phyloP scores from a whole-genome alignment of 2,329 filamentous ascomycete species.

The Trichoderma citrinoviride region DNA sequence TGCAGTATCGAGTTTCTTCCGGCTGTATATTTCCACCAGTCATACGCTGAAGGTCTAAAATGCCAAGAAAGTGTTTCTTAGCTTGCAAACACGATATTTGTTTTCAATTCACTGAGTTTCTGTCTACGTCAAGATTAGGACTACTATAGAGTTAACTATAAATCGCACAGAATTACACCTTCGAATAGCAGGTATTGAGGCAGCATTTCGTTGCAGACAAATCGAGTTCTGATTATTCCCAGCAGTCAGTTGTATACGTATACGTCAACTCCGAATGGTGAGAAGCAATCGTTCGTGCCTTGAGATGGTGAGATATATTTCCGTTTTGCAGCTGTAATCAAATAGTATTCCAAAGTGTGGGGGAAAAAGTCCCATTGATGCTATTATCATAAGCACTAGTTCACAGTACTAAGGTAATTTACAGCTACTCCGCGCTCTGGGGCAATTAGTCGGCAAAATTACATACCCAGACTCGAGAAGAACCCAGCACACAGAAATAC shows the following conservation, averaged over 20 bases:
- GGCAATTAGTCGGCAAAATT: neutral
- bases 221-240: neutral
- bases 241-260: neutral
- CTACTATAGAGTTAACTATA: neutral
- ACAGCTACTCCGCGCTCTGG: neutral
- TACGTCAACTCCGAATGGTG: neutral
- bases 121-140: neutral
- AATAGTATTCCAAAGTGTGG: neutral
- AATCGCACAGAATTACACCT: neutral
- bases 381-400: neutral
- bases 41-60: neutral
- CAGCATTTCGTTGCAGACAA: neutral
- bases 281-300: neutral
- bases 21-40: neutral
- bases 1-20: neutral
- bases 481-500: neutral
- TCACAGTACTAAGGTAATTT: neutral
- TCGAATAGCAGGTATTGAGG: neutral
- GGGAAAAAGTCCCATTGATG: neutral
- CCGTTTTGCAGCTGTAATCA: neutral
- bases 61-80: neutral
- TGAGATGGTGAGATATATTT: neutral
- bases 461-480: neutral
- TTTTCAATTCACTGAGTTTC: neutral
- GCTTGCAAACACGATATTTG: neutral